Evolutionary conservation across 1,139 yeast species (phyloP).

Genomic region (Yarrowia galli): DNA sequence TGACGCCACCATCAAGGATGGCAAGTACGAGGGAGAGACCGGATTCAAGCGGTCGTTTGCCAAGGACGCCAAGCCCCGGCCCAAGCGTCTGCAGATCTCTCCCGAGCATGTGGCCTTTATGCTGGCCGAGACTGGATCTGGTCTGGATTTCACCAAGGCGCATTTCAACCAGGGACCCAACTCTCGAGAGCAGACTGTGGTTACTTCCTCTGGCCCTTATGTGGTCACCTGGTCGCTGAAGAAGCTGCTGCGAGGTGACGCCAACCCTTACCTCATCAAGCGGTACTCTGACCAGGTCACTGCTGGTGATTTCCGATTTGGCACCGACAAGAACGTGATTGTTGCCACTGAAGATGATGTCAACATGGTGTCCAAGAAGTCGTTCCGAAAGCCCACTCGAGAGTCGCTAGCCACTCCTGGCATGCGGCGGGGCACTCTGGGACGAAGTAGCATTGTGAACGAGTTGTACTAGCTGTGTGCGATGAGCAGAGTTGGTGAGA

Average conservation of each 20-base stretch:
- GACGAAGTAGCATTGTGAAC: slow-evolving; percentile 30
- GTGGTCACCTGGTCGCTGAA: slow-evolving; percentile 81
- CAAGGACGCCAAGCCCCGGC: slow-evolving; percentile 70
- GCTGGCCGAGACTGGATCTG: slow-evolving; percentile 59
- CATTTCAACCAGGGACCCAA: slow-evolving; percentile 74
- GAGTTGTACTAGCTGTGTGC: background rate
- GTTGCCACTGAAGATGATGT: slow-evolving; percentile 77
- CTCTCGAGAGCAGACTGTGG: slow-evolving; percentile 70
- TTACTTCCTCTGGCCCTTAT: slow-evolving; percentile 81
- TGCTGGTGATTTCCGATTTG: slow-evolving; percentile 80
- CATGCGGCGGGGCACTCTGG: slow-evolving; percentile 18
- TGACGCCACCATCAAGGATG: slow-evolving; percentile 68
- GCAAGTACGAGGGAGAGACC: slow-evolving; percentile 63
- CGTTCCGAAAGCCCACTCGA: slow-evolving; percentile 64
- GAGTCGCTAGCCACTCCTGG: slow-evolving; percentile 54
- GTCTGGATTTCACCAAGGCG: slow-evolving; percentile 71
- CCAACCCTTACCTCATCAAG: slow-evolving; percentile 67
- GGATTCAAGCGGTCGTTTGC: slow-evolving; percentile 75
- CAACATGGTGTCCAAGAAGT: slow-evolving; percentile 64
- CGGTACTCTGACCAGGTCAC: slow-evolving; percentile 68
- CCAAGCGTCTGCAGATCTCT: slow-evolving; percentile 68
- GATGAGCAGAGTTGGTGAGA: background rate
- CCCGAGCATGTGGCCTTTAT: slow-evolving; percentile 79
- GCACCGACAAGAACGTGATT: slow-evolving; percentile 72
- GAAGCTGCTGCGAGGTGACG: slow-evolving; percentile 62